A percentile compares a stretch with the other conserved stretches of the same genome.
phyloP scores from a whole-genome alignment of 306 rosid genomes.

The Datisca glomerata region DNA sequence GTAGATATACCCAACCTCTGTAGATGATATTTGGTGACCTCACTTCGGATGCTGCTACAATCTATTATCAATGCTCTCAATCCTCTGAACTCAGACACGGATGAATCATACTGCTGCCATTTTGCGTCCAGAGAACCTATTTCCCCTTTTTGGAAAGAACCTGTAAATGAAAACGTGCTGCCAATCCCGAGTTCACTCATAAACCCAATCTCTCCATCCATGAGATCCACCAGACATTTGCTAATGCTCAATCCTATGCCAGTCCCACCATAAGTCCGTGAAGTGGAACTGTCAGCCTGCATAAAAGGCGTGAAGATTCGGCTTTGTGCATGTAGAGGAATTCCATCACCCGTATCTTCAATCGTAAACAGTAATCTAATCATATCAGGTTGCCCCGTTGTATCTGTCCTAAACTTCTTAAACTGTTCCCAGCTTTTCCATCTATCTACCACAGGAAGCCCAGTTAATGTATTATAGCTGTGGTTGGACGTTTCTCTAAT shows the following conservation, averaged over 20 bases:
- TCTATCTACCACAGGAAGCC: constrained; percentile 75
- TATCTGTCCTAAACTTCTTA: constrained; percentile 21
- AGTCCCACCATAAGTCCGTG: constrained; percentile 91
- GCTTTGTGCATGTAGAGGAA: constrained; percentile 62
- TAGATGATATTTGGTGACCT: constrained; percentile 69
- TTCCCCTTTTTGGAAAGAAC: constrained; percentile 56
- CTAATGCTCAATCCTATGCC: constrained; percentile 97
- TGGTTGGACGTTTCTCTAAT: constrained; percentile 24
- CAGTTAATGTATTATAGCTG: constrained; percentile 55
- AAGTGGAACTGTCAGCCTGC: constrained; percentile 98
- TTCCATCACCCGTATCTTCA: constrained; percentile 98
- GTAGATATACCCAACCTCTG: constrained; percentile 73
- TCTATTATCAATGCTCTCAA: constrained; percentile 66
- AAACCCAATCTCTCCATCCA: constrained; percentile 96
- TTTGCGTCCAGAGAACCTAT: constrained; percentile 28
- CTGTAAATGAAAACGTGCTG: constrained; percentile 82
- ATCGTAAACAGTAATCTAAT: constrained; percentile 63
- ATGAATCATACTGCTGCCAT: constrained; percentile 38
- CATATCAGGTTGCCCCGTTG: constrained; percentile 32
- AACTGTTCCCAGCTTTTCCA: constrained; percentile 88
- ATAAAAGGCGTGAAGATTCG: constrained; percentile 86
- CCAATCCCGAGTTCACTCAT: constrained; percentile 73
- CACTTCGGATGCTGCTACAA: constrained; percentile 53
- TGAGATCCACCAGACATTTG: constrained; percentile 76
- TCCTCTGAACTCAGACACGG: constrained; percentile 41